Evolutionary conservation across 352 stramenopile species (phyloP).

Genomic region (Blastocystis sp.): DNA sequence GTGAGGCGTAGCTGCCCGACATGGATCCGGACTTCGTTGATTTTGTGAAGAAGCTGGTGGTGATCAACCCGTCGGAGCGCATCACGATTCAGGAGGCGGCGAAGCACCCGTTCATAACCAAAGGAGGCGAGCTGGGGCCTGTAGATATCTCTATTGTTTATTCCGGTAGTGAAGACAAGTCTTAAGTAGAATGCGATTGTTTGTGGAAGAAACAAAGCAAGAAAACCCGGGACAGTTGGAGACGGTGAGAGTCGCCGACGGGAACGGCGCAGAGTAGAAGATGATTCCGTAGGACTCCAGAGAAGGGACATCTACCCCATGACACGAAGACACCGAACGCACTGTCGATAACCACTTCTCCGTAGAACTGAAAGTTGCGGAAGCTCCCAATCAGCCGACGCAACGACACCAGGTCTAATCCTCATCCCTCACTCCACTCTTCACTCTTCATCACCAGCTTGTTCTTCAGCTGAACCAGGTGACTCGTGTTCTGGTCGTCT

Average conservation of each 20-base stretch:
- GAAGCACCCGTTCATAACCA: slow-evolving; percentile 82
- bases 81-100: slow-evolving; percentile 84
- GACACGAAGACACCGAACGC: not conserved
- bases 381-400: not conserved
- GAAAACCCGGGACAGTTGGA: not conserved
- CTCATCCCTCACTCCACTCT: too few relatives aligned
- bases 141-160: slow-evolving; percentile 47
- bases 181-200: slow-evolving; percentile 7
- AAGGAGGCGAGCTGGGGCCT: slow-evolving; percentile 37
- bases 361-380: not conserved
- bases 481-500: slow-evolving; percentile 7
- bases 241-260: not conserved
- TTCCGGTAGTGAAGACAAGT: slow-evolving; percentile 32
- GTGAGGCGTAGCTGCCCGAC: slow-evolving; percentile 33
- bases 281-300: not conserved
- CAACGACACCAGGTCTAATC: not conserved
- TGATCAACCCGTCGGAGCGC: slow-evolving; percentile 79
- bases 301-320: not conserved
- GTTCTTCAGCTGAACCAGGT: not conserved
- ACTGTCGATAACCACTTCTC: not conserved
- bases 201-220: slow-evolving; percentile 17
- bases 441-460: not conserved
- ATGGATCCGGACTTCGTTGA: slow-evolving; percentile 77
- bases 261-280: not conserved
- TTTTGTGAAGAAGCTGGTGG: slow-evolving; percentile 78